Conservation (phyloP, 768 basidiomycete species). For the Kwoniella botswanensis region DNA sequence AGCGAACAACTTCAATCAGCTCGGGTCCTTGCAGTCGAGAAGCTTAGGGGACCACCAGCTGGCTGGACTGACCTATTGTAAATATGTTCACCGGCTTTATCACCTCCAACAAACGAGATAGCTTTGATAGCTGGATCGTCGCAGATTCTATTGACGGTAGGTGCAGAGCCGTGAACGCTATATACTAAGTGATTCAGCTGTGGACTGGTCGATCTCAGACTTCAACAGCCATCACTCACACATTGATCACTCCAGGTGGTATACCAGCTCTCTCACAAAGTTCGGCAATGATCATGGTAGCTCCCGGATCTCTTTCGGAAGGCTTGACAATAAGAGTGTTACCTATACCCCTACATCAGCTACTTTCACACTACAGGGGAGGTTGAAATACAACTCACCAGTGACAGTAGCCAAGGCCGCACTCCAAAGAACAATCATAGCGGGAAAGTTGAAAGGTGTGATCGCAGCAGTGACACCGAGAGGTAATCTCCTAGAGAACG, state of each 20-base stretch:
- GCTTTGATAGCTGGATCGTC: conserved; percentile 90
- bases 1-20: neutral
- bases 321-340: conserved; percentile 96
- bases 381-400: conserved; percentile 46
- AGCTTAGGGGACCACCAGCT: neutral
- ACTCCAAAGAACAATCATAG: conserved; percentile 86
- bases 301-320: conserved; percentile 94
- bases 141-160: conserved; percentile 88
- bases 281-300: conserved; percentile 97
- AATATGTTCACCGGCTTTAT: conserved; percentile 90
- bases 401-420: conserved; percentile 62
- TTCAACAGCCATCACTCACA: conserved; percentile 34
- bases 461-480: conserved; percentile 79
- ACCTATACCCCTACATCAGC: conserved; percentile 59
- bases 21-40: neutral
- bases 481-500: conserved; percentile 78
- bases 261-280: conserved; percentile 79
- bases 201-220: neutral
- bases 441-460: conserved; percentile 65
- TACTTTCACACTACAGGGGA: neutral
- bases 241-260: conserved; percentile 77
- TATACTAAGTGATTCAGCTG: conserved; percentile 1
- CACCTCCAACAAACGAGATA: conserved; percentile 94
- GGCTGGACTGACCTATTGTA: conserved; percentile 69
- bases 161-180: conserved; percentile 84